A percentile compares a stretch with the other conserved stretches of the same genome.
These are phyloP conservation scores for Amborella trichopoda DNA, from an alignment of 164 flowering plant species.

Conservation along the genomic window DNA sequence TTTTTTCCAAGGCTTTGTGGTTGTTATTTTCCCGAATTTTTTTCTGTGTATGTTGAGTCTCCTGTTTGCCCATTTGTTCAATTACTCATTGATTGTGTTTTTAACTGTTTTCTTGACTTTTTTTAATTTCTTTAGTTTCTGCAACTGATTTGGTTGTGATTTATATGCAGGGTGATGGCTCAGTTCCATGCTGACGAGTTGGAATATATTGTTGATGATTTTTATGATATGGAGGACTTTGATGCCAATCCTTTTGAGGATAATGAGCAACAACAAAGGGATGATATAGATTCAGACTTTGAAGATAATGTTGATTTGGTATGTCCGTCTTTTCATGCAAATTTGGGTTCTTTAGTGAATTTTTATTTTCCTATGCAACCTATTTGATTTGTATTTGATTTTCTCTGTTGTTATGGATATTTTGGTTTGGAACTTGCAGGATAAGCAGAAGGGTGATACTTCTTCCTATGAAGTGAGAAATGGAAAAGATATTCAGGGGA, in stretches of 20 bases:
- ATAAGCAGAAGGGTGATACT: conserved; percentile 58
- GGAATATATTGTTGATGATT: conserved; percentile 41
- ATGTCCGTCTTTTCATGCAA: neutral
- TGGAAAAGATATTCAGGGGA: conserved; percentile 93
- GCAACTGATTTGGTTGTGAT: neutral
- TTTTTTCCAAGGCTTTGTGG: no score
- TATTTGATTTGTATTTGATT: neutral
- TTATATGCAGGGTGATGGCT: conserved; percentile 30
- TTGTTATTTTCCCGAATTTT: no score
- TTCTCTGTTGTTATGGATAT: no score
- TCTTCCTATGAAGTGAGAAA: conserved; percentile 78
- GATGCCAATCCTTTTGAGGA: neutral
- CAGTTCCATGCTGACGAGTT: conserved; percentile 39
- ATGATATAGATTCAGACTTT: neutral
- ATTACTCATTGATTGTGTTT: neutral
- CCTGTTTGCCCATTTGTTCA: no score
- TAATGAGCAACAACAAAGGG: neutral
- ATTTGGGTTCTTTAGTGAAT: neutral
- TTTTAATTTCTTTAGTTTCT: neutral
- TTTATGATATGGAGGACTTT: conserved; percentile 24
- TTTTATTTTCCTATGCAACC: no score
- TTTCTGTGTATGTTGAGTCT: no score
- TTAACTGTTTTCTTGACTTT: neutral
- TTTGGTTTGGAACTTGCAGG: conserved; percentile 18
- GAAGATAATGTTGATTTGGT: neutral